A percentile compares a stretch with the other conserved stretches of the same genome.
phyloP scores from a whole-genome alignment of 2,329 filamentous ascomycete genomes.

The Phyllosticta citriasiana region DNA sequence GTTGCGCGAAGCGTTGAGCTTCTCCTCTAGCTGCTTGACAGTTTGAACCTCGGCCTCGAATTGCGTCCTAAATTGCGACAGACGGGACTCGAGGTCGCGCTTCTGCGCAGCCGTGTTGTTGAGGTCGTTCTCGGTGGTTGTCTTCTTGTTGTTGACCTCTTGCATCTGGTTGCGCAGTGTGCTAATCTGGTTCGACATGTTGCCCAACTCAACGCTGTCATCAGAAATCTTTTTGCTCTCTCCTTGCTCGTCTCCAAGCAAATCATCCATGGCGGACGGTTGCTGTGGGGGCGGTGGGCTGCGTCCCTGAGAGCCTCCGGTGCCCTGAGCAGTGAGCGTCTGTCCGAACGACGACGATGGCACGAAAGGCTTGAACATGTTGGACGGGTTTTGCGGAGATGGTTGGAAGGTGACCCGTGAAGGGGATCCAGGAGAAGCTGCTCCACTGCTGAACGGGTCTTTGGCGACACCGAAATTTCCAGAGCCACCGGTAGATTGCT shows the following conservation, averaged over 20 bases:
- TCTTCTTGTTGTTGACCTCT: conserved; percentile 75
- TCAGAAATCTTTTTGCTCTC: conserved; percentile 78
- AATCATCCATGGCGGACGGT: conserved; percentile 59
- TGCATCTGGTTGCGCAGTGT: conserved; percentile 90
- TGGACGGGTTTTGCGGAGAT: conserved; percentile 32
- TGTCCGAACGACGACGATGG: conserved; percentile 90
- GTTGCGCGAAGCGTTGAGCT: conserved; percentile 61
- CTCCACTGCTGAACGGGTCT: conserved; percentile 54
- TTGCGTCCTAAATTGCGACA: conserved; percentile 74
- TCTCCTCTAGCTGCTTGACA: conserved; percentile 75
- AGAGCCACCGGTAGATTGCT: conserved; percentile 66
- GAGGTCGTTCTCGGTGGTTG: conserved; percentile 68
- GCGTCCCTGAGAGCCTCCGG: conserved; percentile 46
- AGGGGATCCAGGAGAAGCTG: conserved; percentile 45
- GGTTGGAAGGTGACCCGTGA: conserved; percentile 33
- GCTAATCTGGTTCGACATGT: conserved; percentile 90
- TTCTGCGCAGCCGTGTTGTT: conserved; percentile 77
- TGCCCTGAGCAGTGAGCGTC: conserved; percentile 64
- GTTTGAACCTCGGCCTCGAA: conserved; percentile 92
- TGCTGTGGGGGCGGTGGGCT: conserved; percentile 27
- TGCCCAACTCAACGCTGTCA: conserved; percentile 86
- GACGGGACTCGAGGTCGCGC: conserved; percentile 79
- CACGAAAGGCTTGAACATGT: conserved; percentile 78
- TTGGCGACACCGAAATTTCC: conserved; percentile 31
- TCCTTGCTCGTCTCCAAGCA: conserved; percentile 86